Percentiles rank a stretch among this genome's conserved stretches.
These are phyloP conservation scores for Ilyonectria sp. DNA, from an alignment of 2,329 filamentous ascomycete species.

Conservation along the genomic window DNA sequence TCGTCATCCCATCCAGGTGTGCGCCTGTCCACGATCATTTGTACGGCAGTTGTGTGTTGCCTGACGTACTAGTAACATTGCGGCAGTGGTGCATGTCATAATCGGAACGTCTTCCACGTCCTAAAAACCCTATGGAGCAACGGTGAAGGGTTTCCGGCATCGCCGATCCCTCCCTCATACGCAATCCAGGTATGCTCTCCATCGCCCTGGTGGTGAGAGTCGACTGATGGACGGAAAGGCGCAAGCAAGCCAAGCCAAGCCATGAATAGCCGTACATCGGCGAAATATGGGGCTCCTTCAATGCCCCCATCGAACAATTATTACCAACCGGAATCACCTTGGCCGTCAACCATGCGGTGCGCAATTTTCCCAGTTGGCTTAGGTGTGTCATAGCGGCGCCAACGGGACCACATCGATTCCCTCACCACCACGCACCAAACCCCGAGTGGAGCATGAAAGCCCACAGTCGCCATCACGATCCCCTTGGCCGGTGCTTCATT, in stretches of 20 bases:
- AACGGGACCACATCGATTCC: slow-evolving; percentile 22
- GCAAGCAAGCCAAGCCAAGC: slow-evolving; percentile 5
- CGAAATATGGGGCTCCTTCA: slow-evolving; percentile 32
- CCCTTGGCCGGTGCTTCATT: slow-evolving; percentile 10
- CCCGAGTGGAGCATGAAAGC: slow-evolving; percentile 20
- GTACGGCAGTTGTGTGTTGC: slow-evolving; percentile 3
- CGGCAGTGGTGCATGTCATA: background rate
- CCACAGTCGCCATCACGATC: slow-evolving; percentile 17
- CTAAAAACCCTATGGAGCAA: background rate
- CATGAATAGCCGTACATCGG: slow-evolving; percentile 37
- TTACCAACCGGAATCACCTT: slow-evolving; percentile 39
- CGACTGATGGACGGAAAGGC: background rate
- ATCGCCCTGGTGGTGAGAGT: background rate
- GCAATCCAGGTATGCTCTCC: background rate
- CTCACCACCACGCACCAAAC: slow-evolving; percentile 22
- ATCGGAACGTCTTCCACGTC: background rate
- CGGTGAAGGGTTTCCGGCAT: background rate
- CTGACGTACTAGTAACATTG: background rate
- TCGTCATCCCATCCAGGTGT: slow-evolving; percentile 17
- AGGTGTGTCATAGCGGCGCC: slow-evolving; percentile 38
- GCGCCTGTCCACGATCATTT: background rate
- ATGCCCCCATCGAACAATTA: slow-evolving; percentile 39
- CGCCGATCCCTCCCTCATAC: background rate
- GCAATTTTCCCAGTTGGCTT: slow-evolving; percentile 29
- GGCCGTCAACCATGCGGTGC: slow-evolving; percentile 34